Conservation (phyloP, 1,284 basidiomycete species). For the Abortiporus biennis region DNA sequence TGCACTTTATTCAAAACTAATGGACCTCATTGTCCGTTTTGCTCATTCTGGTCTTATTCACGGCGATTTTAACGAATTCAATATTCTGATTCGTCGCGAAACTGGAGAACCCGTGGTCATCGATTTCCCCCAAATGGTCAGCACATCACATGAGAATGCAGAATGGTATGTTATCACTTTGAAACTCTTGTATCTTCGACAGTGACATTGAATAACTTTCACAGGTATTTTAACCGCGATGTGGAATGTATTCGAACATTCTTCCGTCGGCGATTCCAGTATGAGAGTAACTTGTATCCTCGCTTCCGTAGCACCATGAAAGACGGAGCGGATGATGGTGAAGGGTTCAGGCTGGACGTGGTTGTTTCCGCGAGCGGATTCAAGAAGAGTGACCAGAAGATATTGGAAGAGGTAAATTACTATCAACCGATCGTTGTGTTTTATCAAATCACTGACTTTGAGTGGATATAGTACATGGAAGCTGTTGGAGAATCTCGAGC, state of each 20-base stretch:
- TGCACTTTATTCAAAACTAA: constrained; percentile 86
- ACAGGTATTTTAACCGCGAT: constrained; percentile 97
- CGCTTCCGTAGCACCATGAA: constrained; percentile 61
- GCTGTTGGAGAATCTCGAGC: constrained; percentile 36
- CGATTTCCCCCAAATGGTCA: constrained; percentile 99
- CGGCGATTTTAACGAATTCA: constrained; percentile 99
- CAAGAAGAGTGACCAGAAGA: constrained; percentile 73
- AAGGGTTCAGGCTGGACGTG: constrained; percentile 74
- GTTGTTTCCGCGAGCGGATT: constrained; percentile 92
- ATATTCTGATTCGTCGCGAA: constrained; percentile 86
- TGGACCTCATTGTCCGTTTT: constrained; percentile 95
- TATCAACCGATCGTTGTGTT: no score
- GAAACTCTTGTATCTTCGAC: neutral
- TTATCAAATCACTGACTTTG: no score
- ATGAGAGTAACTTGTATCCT: constrained; percentile 87
- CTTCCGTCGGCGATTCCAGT: constrained; percentile 89
- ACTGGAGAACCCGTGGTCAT: constrained; percentile 88
- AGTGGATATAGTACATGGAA: constrained; percentile 63
- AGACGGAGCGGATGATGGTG: constrained; percentile 37
- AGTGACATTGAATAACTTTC: constrained; percentile 8
- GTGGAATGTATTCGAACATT: constrained; percentile 95
- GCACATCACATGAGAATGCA: constrained; percentile 93
- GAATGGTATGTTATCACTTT: constrained; percentile 86
- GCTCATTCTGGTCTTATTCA: constrained; percentile 93
- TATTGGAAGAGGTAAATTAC: constrained; percentile 74